Percentiles rank a stretch among this genome's conserved stretches.
Conservation (phyloP, 495 filamentous ascomycete genomes). For the Penicillium odoratum region DNA sequence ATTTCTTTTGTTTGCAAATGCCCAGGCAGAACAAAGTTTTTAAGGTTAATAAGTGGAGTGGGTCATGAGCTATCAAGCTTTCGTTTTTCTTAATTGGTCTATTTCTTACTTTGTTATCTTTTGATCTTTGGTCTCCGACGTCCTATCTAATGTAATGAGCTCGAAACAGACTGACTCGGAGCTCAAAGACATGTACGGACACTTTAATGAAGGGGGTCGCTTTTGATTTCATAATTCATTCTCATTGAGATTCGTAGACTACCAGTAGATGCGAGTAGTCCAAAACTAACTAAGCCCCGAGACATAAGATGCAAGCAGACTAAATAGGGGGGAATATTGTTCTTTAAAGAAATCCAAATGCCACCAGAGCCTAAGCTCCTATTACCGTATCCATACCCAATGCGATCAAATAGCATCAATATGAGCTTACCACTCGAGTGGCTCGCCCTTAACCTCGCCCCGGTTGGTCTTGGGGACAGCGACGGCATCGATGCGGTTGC, state of each 20-base stretch:
- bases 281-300: slow-evolving; percentile 14
- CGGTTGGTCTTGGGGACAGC: slow-evolving; percentile 89
- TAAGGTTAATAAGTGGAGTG: not conserved
- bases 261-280: slow-evolving; percentile 13
- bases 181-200: slow-evolving; percentile 1
- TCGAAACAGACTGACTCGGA: slow-evolving; percentile 1
- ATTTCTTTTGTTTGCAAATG: not conserved
- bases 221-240: slow-evolving; percentile 28
- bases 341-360: slow-evolving; percentile 18
- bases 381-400: slow-evolving; percentile 17
- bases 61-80: not conserved
- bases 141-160: slow-evolving; percentile 16
- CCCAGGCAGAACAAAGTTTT: not conserved
- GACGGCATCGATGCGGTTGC: slow-evolving; percentile 75
- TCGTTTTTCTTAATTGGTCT: not conserved
- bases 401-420: slow-evolving; percentile 13
- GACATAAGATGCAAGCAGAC: slow-evolving; percentile 10
- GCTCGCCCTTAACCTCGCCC: slow-evolving; percentile 81
- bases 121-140: not conserved
- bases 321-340: slow-evolving; percentile 26
- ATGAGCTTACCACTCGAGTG: slow-evolving; percentile 79
- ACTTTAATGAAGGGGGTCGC: not conserved
- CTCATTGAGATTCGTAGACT: slow-evolving; percentile 28
- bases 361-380: slow-evolving; percentile 7
- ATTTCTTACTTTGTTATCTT: slow-evolving; percentile 1